Base-by-base conservation (phyloP, 257 asterid species). In the Plantago ovata region DNA sequence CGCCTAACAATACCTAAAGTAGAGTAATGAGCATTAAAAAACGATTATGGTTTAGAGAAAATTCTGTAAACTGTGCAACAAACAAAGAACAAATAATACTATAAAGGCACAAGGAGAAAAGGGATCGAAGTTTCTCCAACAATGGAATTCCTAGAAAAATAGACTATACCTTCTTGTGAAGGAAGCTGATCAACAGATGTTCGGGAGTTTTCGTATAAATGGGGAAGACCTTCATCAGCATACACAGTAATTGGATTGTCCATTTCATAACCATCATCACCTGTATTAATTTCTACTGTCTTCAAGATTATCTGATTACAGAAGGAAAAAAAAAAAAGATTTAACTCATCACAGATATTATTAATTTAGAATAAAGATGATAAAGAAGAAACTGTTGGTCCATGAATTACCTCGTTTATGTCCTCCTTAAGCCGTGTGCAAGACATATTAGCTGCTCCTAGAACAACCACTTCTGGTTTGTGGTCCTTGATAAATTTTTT, bases 151-250 rank as follows among this genome's bases (percentile, higher is more conserved):
- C 56, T 16, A 50, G 32, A 32, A 20, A 13, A 13, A 12, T 20
- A 50, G 24, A 38, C 14, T 12, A 15, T 75, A 89, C 98, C 99
- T 64, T 89, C 76, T 72, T 93, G 99, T 23, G 86, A 81, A 47
- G 99, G 97, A 64, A 93, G 89, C 80, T 93, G 99, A 75, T 93
- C 99, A 43, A 78, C 70, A 7, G 99, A 93, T 60, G 89, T 65
- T 38, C 89, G 95, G 67, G 96, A 86, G 73, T 89, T 89, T 63
- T 93, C 99, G 46, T 89, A 93, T 38, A 93, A 75, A 75, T 81
- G 99, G 2, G 99, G 92, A 55, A 93, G 94, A 71, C 97, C 81
- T 66, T 93, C 99, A 58, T 93, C 99, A 47, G 95, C 97, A 59
- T 89, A 93, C 22, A 86, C 85, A 60, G 89, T 75, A 70, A 86